Percentiles rank a stretch among this genome's conserved stretches.
Conservation (phyloP, 208 protist species). For the Leishmania tropica region DNA sequence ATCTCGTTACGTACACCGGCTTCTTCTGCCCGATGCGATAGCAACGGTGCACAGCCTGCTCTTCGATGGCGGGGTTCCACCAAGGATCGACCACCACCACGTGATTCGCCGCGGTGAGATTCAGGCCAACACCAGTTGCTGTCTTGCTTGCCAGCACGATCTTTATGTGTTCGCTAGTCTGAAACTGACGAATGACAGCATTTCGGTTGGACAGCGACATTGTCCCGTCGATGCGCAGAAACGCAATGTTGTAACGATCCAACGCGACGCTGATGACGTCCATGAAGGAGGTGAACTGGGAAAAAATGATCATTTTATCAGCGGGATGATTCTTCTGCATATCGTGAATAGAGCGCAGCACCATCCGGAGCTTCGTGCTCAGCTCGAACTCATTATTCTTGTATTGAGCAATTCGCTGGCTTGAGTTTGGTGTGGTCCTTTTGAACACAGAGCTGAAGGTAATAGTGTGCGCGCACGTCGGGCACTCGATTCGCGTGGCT, state of each 20-base stretch:
- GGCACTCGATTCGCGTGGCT: conserved; percentile 62
- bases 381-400: conserved; percentile 69
- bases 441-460: conserved; percentile 72
- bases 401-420: conserved; percentile 79
- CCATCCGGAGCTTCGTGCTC: conserved; percentile 87
- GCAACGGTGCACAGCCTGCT: conserved; percentile 95
- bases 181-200: conserved; percentile 77
- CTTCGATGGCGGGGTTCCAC: conserved; percentile 97
- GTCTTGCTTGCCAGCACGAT: conserved; percentile 95
- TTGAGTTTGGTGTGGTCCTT: conserved; percentile 49
- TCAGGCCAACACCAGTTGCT: conserved; percentile 97
- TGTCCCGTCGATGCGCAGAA: conserved; percentile 91
- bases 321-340: conserved; percentile 70
- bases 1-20: conserved; percentile 88
- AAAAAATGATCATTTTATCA: conserved; percentile 98
- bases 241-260: conserved; percentile 58
- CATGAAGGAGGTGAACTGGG: conserved; percentile 98
- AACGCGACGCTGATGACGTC: conserved; percentile 94
- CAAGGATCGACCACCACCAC: conserved; percentile 96
- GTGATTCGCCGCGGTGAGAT: conserved; percentile 96
- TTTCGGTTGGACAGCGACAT: conserved; percentile 85
- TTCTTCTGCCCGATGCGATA: conserved; percentile 96
- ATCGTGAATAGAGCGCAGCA: conserved; percentile 69
- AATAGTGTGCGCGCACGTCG: conserved; percentile 50
- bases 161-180: conserved; percentile 50